Evolutionary conservation across 2,329 filamentous ascomycete genomes (phyloP), one percentile per base, ranked within the genome.

Genomic region (Trichothecium sympodiale): DNA sequence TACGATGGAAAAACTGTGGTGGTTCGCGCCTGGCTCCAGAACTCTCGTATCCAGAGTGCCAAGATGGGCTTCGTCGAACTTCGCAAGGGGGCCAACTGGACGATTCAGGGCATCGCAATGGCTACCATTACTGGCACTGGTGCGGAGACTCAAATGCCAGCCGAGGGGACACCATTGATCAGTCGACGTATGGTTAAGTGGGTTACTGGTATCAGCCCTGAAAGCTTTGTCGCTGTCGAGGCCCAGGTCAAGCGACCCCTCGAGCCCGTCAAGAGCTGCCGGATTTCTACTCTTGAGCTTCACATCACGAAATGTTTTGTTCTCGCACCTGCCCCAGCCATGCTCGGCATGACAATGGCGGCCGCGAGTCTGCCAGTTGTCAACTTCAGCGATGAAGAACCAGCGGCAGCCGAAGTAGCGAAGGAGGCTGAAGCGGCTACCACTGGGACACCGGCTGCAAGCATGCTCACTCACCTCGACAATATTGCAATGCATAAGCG

Each of bases 141-240:
- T 6, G 31, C 31, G 5, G 31, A 33, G 31, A 18, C 31, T n/a
- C 31, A 33, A 23, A 17, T 33, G 31, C 31, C 67, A 54, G 74
- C 74, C 50, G 75, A 86, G 50, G 77, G 69, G 26, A 71, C 63
- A 34, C 61, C 62, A 6, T 73, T 87, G 27, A 83, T 87, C 30
- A 83, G 76, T 42, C 80, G 79, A 56, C 86, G 84, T 60, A 96
- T 96, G 89, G 84, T 95, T 55, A 96, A 96, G 65, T 96, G 83
- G 76, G 77, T 82, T 34, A 76, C 74, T 33, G 71, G 66, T 30
- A 62, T 94, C 46, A 81, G 76, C 52, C 69, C 80, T 31, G 89
- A 95, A 67, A 86, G 81, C 47, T 87, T 83, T 48, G 78, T 95
- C 17, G 65, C 79, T 29, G 78, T 95, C 41, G 83, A 93, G 51